Percentiles rank a stretch among this genome's conserved stretches.
These are phyloP conservation scores for Botrytis fragariae DNA, from an alignment of 2,329 filamentous ascomycete species.

Conservation along the genomic window DNA sequence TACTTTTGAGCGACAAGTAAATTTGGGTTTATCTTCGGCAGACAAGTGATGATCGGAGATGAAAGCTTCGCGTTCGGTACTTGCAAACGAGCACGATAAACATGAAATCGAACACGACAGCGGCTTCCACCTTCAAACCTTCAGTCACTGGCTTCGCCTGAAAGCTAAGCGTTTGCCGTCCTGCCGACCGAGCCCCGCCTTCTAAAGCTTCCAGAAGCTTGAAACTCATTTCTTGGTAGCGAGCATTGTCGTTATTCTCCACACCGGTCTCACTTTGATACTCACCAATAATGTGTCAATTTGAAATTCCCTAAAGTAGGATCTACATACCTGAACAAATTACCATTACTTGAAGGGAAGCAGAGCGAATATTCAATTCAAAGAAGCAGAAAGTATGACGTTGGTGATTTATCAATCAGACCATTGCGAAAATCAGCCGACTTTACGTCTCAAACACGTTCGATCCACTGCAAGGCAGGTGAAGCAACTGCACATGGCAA, in stretches of 20 bases:
- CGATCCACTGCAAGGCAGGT: background rate
- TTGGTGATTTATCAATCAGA: background rate
- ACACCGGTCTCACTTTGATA: background rate
- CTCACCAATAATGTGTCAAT: background rate
- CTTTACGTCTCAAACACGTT: background rate
- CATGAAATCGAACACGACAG: background rate
- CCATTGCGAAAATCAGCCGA: background rate
- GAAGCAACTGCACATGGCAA: background rate
- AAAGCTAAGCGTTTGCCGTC: background rate
- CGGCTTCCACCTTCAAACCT: background rate
- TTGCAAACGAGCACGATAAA: background rate
- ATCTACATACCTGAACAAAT: background rate
- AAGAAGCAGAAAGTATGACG: background rate
- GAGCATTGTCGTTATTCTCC: constrained; percentile 3
- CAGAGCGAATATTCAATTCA: background rate
- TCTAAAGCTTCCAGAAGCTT: constrained; percentile 3
- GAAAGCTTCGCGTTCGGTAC: background rate
- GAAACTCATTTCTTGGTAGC: background rate
- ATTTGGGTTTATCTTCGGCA: background rate
- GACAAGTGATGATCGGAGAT: constrained; percentile 2
- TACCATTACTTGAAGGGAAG: background rate
- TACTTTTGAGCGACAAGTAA: no score
- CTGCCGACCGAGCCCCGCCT: background rate
- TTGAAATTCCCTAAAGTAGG: background rate
- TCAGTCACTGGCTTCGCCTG: background rate